Conservation (phyloP, 805 yeast species). For the Barnettozyma vustinii region DNA sequence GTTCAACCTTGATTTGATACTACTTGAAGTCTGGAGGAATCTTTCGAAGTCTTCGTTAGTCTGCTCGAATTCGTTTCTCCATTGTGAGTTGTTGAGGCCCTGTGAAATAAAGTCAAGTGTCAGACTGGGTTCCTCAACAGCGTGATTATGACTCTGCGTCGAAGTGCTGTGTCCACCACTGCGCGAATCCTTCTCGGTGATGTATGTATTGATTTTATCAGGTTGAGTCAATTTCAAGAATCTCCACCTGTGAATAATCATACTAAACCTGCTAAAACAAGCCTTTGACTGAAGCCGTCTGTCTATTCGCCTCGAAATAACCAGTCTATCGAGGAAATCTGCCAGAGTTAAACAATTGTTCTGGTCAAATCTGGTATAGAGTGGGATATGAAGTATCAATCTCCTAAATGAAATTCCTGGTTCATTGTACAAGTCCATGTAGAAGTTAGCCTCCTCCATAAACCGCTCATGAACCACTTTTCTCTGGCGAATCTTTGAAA, state of each 20-base stretch:
- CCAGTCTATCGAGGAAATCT: slow-evolving; percentile 61
- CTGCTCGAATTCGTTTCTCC: slow-evolving; percentile 13
- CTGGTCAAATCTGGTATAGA: slow-evolving; percentile 72
- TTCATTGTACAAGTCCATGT: slow-evolving; percentile 52
- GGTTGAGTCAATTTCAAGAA: slow-evolving; percentile 15
- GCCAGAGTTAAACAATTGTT: slow-evolving; percentile 69
- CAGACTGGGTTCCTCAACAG: no score
- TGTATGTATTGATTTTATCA: neutral
- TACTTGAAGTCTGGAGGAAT: neutral
- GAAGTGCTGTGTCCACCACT: no score
- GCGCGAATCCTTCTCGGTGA: no score
- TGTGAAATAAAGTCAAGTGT: slow-evolving; percentile 6
- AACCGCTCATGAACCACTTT: slow-evolving; percentile 56
- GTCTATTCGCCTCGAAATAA: slow-evolving; percentile 51
- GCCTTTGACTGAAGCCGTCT: slow-evolving; percentile 32
- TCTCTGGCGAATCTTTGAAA: slow-evolving; percentile 46
- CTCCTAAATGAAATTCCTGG: slow-evolving; percentile 61
- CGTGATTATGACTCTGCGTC: neutral
- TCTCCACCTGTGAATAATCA: slow-evolving; percentile 33
- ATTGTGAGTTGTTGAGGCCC: slow-evolving; percentile 15
- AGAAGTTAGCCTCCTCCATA: slow-evolving; percentile 61
- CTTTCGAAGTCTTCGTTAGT: slow-evolving; percentile 15
- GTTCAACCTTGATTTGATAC: neutral
- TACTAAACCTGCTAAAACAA: slow-evolving; percentile 29
- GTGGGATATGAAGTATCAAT: slow-evolving; percentile 61